Base-by-base conservation (phyloP, 2,329 filamentous ascomycete species). In the Xylariaceae sp. region DNA sequence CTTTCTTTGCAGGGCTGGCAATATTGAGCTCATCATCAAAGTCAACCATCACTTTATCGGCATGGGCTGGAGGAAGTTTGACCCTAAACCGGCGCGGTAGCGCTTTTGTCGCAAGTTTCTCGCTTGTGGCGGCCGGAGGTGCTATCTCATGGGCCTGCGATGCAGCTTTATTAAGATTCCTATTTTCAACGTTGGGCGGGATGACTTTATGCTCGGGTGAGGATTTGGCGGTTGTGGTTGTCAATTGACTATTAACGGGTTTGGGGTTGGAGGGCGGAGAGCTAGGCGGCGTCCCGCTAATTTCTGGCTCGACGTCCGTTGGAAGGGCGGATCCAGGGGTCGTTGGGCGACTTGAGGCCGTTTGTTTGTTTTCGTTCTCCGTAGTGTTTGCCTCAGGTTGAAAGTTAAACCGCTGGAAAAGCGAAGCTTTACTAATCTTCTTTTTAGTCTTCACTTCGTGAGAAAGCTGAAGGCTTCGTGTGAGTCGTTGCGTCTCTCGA, bases 401-500 rank as follows among this genome's bases (percentile, higher is more conserved):
- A 65, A 86, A 91, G 67, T 91, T 91, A 75, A 97, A 96, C 29
- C 83, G 82, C 51, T 89, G 86, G 65, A 97, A 88, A 1, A 99
- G 77, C 56, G 88, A 88, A 39, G 85, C 83, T 63, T 91, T 94
- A 5, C 86, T 85, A 60, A 96, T 88, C 73, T 90, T 95, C 77
- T 94, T 97, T 71, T 88, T 91, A 1, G 90, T 95, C 73, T 86
- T 89, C 29, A 89, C 88, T 68, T 96, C 86, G 70, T 97, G 91
- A 1, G 88, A 84, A 47, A 99, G 80, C 70, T 97, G 92, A 82
- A 96, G 88, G 67, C 88, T 95, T 61, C 94, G 82, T 62, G 83
- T 86, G 74, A 99, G 83, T 32, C 94, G 84, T 73, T 99, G 94
- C 1, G 92, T 96, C 72, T 99, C 94, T 55, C 90, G 83, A 64